A percentile compares a stretch with the other conserved stretches of the same genome.
Conservation (phyloP, 768 basidiomycete genomes). For the Cystofilobasidium macerans region DNA sequence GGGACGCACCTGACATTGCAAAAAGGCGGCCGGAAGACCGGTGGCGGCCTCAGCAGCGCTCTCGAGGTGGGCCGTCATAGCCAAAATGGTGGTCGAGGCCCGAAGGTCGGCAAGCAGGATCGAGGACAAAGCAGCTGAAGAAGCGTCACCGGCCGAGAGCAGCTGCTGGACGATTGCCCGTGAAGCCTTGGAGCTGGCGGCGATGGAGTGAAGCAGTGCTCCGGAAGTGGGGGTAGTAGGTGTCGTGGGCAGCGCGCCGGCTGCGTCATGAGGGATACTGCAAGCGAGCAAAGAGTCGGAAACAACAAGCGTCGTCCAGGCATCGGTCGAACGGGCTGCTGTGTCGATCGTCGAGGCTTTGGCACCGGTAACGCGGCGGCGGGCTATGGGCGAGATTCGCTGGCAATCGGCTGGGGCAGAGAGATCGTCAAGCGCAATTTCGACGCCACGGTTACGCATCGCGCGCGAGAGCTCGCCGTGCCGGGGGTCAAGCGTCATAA, state of each 20-base stretch:
- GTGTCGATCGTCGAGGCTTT: not conserved
- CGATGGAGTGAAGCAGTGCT: constrained; percentile 12
- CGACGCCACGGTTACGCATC: constrained; percentile 94
- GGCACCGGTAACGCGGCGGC: not conserved
- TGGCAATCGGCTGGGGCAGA: constrained; percentile 6
- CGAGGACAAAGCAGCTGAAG: not conserved
- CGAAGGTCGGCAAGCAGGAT: not conserved
- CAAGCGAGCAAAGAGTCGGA: constrained; percentile 5
- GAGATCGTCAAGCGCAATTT: constrained; percentile 49
- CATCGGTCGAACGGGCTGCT: no score
- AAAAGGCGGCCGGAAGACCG: constrained; percentile 38
- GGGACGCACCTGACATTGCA: constrained; percentile 45
- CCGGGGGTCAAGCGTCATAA: constrained; percentile 86
- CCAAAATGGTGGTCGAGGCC: constrained; percentile 4
- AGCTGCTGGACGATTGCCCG: constrained; percentile 12
- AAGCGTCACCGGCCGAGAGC: not conserved
- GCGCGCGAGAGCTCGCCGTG: constrained; percentile 90
- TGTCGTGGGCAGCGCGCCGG: no score
- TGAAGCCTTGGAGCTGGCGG: constrained; percentile 1
- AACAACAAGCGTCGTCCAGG: constrained; percentile 10
- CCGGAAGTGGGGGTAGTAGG: not conserved
- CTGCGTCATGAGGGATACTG: constrained; percentile 11
- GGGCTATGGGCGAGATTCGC: constrained; percentile 16
- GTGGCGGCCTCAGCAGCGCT: not conserved
- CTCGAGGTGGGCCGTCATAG: not conserved